Percentiles rank a stretch among this genome's conserved stretches.
Conservation (phyloP, 176 grass and related monocot genomes). For the Dendrocalamus sinicus region DNA sequence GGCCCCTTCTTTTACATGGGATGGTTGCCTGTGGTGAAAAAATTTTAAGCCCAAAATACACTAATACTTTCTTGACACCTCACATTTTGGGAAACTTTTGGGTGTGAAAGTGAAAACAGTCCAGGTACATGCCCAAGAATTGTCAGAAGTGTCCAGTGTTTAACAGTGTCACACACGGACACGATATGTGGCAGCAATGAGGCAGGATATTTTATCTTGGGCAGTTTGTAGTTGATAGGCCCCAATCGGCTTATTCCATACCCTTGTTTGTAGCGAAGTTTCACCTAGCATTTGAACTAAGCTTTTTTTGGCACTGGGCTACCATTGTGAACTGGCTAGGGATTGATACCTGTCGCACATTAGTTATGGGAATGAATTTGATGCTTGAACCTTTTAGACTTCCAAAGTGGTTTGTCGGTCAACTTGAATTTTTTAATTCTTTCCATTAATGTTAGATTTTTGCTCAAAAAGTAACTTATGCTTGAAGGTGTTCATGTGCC, state of each 20-base stretch:
- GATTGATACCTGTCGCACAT: neutral
- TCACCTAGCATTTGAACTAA: neutral
- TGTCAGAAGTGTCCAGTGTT: conserved; percentile 17
- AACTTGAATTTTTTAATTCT: neutral
- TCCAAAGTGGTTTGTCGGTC: neutral
- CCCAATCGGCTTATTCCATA: neutral
- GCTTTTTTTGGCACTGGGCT: neutral
- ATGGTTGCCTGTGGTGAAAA: neutral
- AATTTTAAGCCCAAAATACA: neutral
- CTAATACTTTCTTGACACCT: neutral
- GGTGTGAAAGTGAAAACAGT: neutral
- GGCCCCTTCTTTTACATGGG: neutral
- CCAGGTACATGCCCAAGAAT: neutral
- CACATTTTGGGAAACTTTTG: neutral
- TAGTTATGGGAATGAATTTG: neutral
- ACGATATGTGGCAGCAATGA: neutral
- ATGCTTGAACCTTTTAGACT: neutral
- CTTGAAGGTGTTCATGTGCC: neutral
- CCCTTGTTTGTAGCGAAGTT: neutral
- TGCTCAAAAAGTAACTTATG: neutral
- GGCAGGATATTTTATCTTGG: neutral
- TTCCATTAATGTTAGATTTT: neutral
- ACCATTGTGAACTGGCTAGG: neutral
- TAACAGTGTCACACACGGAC: neutral
- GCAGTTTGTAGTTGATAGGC: neutral